These are phyloP conservation scores for Sporothrix globosa DNA, from an alignment of 2,329 filamentous ascomycete species.

Conservation along the genomic window DNA sequence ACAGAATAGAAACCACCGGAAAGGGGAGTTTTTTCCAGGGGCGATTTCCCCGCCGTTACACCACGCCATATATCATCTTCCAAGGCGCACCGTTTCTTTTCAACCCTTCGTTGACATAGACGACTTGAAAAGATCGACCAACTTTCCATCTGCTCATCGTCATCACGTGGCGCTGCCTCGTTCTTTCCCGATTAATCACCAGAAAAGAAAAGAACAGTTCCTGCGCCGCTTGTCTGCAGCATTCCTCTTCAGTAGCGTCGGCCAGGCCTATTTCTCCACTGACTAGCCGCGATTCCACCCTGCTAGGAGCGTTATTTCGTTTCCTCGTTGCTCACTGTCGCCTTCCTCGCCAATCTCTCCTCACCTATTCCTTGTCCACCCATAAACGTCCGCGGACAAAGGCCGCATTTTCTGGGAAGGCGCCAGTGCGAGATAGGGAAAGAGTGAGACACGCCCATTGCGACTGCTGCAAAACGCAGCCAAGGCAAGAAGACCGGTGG, in stretches of 20 bases:
- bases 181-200: not conserved
- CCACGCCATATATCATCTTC: slow-evolving; percentile 7
- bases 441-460: slow-evolving; percentile 21
- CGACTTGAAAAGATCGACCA: not conserved
- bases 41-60: slow-evolving; percentile 13
- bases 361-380: not conserved
- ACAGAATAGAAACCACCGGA: not conserved
- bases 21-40: slow-evolving; percentile 3
- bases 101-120: not conserved
- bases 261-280: slow-evolving; percentile 18
- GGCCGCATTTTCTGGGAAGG: slow-evolving; percentile 28
- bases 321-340: not conserved
- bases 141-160: not conserved
- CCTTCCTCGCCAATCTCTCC: slow-evolving; percentile 9
- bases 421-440: slow-evolving; percentile 29
- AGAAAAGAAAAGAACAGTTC: not conserved
- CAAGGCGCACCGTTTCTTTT: not conserved
- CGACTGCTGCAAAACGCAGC: not conserved
- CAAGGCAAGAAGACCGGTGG: slow-evolving; percentile 14
- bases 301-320: slow-evolving; percentile 15
- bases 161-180: slow-evolving; percentile 15
- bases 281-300: slow-evolving; percentile 20
- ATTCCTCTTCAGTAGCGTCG: slow-evolving; percentile 26
- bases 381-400: slow-evolving; percentile 23
- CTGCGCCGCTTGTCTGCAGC: not conserved